Base-by-base conservation (phyloP, 2,329 filamentous ascomycete species). In the Sporothrix phasma region DNA sequence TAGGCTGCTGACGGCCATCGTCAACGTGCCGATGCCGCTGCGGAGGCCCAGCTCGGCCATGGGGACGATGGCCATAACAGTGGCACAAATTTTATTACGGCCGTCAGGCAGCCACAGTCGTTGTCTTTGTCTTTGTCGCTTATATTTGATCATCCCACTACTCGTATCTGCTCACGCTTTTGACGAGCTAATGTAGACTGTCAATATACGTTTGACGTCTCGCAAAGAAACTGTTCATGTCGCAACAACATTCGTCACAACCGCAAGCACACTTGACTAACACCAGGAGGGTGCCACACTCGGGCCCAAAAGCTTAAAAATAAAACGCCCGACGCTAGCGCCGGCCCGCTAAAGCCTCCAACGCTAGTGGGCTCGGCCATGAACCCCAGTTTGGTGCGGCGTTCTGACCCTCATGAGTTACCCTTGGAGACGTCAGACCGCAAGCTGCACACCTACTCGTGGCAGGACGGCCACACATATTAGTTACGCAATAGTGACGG, bases 1-100 rank as follows among this genome's bases (percentile, higher is more conserved):
- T 60, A 92, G 75, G 1, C 84, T 86, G 3, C 85, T 87, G 37
- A 91, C 75, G 1, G 84, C 80, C 64, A 85, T 78, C 54, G 86
- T 72, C 17, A 83, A 80, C 71, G 88, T 89, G 29, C 84, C 79
- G 0, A 82, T 80, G 0, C 89, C 89, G 2, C 81, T 85, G 5
- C 88, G 79, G 1, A 86, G 81, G 15, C 89, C 89, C 39, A 92
- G 86, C 72, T 89, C 80, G 22, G 83, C 78, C 43, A 90, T 81
- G 53, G 89, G 86, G 1, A 83, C 86, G 66, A 91, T 88, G 70
- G 91, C 87, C 1, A 86, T 87, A 24, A 92, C 15, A 88, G 76
- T 0, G 86, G 81, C 0, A 88, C 85, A 0, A 78, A 82, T 80
- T 0, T 80, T 80, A 10, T 85, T 81, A 43, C 77, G 76, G 3